Conservation (phyloP, 1,139 yeast genomes). For the Candida smagusa region DNA sequence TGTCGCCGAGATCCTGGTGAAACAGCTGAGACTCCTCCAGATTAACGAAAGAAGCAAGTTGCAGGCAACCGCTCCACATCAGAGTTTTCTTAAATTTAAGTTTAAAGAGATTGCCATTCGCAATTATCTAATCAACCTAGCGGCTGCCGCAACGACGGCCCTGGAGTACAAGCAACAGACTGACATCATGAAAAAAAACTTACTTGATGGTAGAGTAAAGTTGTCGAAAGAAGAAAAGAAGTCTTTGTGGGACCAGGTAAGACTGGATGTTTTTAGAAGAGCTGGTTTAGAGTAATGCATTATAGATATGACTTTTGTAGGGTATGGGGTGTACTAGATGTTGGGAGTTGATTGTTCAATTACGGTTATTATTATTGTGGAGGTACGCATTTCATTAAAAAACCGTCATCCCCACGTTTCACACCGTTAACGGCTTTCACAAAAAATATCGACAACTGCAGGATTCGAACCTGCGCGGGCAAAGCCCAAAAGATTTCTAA, state of each 20-base stretch:
- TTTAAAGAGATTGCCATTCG: slow-evolving; percentile 48
- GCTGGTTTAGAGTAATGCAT: slow-evolving; percentile 40
- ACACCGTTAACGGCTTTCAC: neutral
- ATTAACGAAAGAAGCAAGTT: slow-evolving; percentile 27
- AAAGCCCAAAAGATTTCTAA: slow-evolving; percentile 44
- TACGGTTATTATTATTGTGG: too few relatives aligned
- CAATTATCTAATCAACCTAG: slow-evolving; percentile 48
- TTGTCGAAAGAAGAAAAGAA: slow-evolving; percentile 43
- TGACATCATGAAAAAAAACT: slow-evolving; percentile 29
- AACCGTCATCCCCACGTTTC: too few relatives aligned
- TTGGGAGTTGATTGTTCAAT: too few relatives aligned
- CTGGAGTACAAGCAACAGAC: slow-evolving; percentile 45
- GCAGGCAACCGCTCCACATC: slow-evolving; percentile 20
- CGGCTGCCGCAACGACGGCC: slow-evolving; percentile 56
- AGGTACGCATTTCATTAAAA: too few relatives aligned
- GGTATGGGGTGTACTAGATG: too few relatives aligned
- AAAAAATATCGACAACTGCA: slow-evolving; percentile 36
- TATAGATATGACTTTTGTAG: too few relatives aligned
- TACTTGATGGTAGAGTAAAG: slow-evolving; percentile 27
- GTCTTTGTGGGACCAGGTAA: slow-evolving; percentile 47
- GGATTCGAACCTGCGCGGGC: slow-evolving; percentile 59
- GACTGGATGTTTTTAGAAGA: slow-evolving; percentile 46
- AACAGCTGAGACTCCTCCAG: slow-evolving; percentile 46
- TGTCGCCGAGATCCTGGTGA: slow-evolving; percentile 53
- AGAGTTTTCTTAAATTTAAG: slow-evolving; percentile 31